Evolutionary conservation across 495 filamentous ascomycete species (phyloP), one percentile per base, ranked within the genome.

Genomic region (Eremomyces bilateralis): DNA sequence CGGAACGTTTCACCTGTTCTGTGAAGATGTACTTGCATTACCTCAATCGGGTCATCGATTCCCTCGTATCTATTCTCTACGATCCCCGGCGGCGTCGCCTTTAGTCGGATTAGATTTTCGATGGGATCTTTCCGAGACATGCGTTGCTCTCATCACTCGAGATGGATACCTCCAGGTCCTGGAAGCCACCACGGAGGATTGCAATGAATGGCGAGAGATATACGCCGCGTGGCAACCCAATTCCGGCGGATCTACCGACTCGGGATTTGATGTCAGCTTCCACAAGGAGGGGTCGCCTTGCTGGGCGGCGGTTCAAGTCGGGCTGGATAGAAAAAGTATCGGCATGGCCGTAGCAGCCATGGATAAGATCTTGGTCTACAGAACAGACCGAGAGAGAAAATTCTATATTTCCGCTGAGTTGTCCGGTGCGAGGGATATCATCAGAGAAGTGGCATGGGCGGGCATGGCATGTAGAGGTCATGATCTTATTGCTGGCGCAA

Each of bases 391-490:
- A 3, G 51, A 56, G 3, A 66, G 66, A 32, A 65, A 66, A 29
- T 82, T 95, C 47, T 88, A 85, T 42, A 63, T 75, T 8, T 80
- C 80, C 4, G 69, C 76, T 19, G 76, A 81, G 46, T 57, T 95
- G 18, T 49, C 47, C 20, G 69, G 68, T 0, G 76, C 91, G 44
- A 54, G 63, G 2, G 70, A 71, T 0, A 58, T 95, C 27, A 76
- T 99, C n/a, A 63, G 84, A 34, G 84, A 92, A 46, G 73, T 94
- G 3, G 72, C 80, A 4, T 99, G 88, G 88, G 83, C 88, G 4
- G 76, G 77, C 34, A 81, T 81, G 12, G 82, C 80, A 43, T 74
- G 79, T 25, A 54, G 83, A 20, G 83, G 83, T 1, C 82, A 76
- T 46, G 85, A 99, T 49, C 61, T 92, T 35, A 65, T 95, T 42